Evolutionary conservation across 2,329 filamentous ascomycete genomes (phyloP).

Genomic region (Claviceps capensis): DNA sequence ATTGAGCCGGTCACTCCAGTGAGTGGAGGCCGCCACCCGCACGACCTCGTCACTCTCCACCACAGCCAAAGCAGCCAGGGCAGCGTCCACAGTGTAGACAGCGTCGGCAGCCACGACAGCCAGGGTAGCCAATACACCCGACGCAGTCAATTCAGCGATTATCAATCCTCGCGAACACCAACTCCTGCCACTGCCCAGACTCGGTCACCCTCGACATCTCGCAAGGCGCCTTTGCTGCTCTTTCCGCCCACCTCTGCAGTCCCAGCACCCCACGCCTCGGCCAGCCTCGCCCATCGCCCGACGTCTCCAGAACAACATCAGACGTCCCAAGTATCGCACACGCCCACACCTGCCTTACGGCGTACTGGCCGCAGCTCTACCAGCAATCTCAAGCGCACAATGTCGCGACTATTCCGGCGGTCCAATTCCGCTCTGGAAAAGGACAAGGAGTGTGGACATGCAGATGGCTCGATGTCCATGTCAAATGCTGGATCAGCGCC

Average conservation of each 20-base stretch:
- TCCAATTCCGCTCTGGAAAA: conserved; percentile 21
- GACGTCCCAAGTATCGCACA: background rate
- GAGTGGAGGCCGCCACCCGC: conserved; percentile 41
- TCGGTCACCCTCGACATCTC: conserved; percentile 3
- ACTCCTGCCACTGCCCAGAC: conserved; percentile 11
- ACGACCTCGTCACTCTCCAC: conserved; percentile 35
- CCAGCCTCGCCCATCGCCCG: conserved; percentile 1
- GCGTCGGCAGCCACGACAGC: conserved; percentile 12
- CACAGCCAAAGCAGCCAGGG: conserved; percentile 12
- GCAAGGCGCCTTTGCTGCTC: conserved; percentile 9
- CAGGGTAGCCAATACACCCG: background rate
- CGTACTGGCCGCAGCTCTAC: conserved; percentile 29
- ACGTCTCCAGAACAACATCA: conserved; percentile 6
- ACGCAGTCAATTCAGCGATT: conserved; percentile 5
- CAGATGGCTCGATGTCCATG: conserved; percentile 9
- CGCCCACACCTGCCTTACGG: conserved; percentile 19
- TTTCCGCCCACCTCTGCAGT: background rate
- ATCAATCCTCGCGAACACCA: conserved; percentile 14
- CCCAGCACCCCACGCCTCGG: background rate
- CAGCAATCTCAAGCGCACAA: conserved; percentile 33
- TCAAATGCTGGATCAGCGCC: conserved; percentile 12
- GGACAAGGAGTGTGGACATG: conserved; percentile 12
- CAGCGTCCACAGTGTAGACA: background rate
- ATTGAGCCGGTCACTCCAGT: conserved; percentile 50
- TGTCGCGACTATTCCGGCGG: conserved; percentile 35